A percentile compares a stretch with the other conserved stretches of the same genome.
These are phyloP conservation scores for Sideroxylon spinosum DNA, from an alignment of 179 eudicot species.

Conservation along the genomic window DNA sequence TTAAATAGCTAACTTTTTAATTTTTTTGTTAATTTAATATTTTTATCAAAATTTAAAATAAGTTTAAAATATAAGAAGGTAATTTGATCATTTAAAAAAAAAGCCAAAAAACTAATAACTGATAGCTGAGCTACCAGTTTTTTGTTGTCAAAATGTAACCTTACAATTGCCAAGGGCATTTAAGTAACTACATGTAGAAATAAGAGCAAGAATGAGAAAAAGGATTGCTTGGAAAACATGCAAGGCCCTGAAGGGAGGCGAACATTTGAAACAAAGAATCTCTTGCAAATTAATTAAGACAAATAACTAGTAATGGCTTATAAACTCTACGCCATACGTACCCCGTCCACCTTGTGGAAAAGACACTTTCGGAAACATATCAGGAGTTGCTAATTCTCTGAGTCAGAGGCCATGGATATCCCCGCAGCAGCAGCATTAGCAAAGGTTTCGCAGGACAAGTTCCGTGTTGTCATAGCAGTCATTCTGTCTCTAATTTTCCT, in stretches of 20 bases:
- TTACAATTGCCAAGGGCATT: background rate
- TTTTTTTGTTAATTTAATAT: no score
- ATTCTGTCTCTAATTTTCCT: conserved; percentile 11
- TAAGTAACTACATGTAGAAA: background rate
- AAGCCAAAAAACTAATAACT: no score
- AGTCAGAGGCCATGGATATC: conserved; percentile 29
- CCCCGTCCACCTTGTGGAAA: conserved; percentile 10
- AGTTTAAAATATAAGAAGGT: no score
- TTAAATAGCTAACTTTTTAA: no score
- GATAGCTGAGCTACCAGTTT: no score
- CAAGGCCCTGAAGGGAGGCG: conserved; percentile 8
- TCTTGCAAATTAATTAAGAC: background rate
- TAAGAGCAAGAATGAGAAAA: background rate
- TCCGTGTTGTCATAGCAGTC: conserved; percentile 21
- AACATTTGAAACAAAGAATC: conserved; percentile 23
- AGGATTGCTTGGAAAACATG: conserved; percentile 2
- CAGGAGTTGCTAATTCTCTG: background rate
- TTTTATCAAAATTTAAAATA: no score
- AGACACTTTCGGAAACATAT: background rate
- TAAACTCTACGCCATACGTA: background rate
- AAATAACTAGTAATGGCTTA: background rate
- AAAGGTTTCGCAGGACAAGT: conserved; percentile 32
- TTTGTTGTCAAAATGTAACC: background rate
- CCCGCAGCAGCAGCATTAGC: background rate
- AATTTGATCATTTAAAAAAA: no score